Base-by-base conservation (phyloP, 352 stramenopile species). In the Globisporangium spiculum region DNA sequence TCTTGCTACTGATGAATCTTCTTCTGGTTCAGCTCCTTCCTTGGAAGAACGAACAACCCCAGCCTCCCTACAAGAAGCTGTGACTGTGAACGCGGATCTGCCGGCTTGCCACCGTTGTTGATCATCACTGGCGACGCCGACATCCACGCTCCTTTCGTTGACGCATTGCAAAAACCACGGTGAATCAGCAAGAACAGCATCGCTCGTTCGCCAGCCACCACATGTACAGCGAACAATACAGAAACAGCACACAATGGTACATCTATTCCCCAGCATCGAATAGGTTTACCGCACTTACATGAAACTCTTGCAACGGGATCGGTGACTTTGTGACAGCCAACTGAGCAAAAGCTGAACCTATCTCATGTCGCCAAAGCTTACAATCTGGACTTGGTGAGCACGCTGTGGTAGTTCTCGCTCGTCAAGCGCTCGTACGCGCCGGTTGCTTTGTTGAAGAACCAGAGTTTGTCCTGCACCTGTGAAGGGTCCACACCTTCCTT, bases 401-500 rank as follows among this genome's bases (percentile, higher is more conserved):
- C 71, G 53, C 68, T 57, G 67, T 89, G 81, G 68, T 86, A 90
- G 36, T 74, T 91, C 5, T 86, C 78, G 55, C 32, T 69, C n/a
- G 78, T 92, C 16, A 92, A 66, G 20, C 61, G 68, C 66, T 86
- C 77, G 64, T 92, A 94, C 53, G 65, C 78, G 46, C 73, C 74
- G 20, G 75, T 78, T 8, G 60, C 14, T 61, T 83, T 81, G 66
- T 88, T 80, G 48, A 80, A 89, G 34, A 77, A 80, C 79, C 83
- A 94, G 36, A 92, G 69, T 14, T 72, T 74, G 68, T 94, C 86
- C 1, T 32, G 27, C 26, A 96, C 73, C 26, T 78, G 61, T 8
- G 75, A 78, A n/a, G 88, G 77, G 41, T 95, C 85, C 36, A 93
- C 87, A 36, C 88, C 90, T 38, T 97, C 73, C 50, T 86, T 91